Percentiles rank a stretch among this genome's conserved stretches.
phyloP scores from a whole-genome alignment of 2,329 filamentous ascomycete species.

The Arthroderma sp. region DNA sequence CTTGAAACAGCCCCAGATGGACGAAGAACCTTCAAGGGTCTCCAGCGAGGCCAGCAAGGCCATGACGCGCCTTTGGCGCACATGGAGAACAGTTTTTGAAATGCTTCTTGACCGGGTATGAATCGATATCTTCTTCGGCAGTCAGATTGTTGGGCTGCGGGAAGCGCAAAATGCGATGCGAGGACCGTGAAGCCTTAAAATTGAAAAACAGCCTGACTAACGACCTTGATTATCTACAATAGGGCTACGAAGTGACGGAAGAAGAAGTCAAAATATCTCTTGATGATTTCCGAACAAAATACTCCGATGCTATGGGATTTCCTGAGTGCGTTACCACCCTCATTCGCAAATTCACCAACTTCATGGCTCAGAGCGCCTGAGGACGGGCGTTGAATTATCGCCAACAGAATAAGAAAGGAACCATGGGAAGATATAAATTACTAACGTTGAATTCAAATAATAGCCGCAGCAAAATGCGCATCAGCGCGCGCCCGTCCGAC shows the following conservation, averaged over 20 bases:
- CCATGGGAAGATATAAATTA: too few species aligned
- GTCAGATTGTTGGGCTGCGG: constrained; percentile 7
- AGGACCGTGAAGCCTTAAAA: too few species aligned
- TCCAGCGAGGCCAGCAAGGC: constrained; percentile 28
- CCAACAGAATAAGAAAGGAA: too few species aligned
- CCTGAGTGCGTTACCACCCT: constrained; percentile 50
- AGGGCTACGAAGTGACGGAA: constrained; percentile 90
- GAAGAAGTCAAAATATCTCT: constrained; percentile 79
- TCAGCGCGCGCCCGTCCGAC: constrained; percentile 72
- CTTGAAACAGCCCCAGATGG: constrained; percentile 18
- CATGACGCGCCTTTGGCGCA: constrained; percentile 70
- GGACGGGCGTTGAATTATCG: not conserved
- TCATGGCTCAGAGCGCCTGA: constrained; percentile 3
- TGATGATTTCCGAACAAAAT: constrained; percentile 64
- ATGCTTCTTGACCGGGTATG: constrained; percentile 85
- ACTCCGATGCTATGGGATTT: constrained; percentile 57
- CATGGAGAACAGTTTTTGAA: constrained; percentile 85
- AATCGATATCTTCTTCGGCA: not conserved
- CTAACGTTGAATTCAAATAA: too few species aligned
- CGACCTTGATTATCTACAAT: constrained; percentile 4
- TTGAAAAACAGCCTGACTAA: too few species aligned
- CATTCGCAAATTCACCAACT: not conserved
- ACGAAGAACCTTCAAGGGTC: constrained; percentile 24
- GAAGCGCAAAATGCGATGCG: too few species aligned
- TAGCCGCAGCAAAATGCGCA: constrained; percentile 72